phyloP scores from a whole-genome alignment of 306 rosid genomes.

The Cercis canadensis region DNA sequence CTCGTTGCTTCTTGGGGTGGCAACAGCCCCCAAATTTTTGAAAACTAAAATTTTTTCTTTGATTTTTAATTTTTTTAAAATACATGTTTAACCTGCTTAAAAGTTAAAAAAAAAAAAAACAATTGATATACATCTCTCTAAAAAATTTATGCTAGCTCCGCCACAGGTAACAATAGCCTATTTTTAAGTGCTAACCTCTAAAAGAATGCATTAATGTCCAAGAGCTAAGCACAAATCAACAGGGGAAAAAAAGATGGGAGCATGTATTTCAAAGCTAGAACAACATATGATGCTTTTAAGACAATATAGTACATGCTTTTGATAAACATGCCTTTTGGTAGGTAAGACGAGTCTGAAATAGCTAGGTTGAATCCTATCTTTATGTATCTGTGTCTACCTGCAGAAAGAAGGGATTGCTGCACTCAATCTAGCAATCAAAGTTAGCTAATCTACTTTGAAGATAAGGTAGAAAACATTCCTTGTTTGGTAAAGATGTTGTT shows the following conservation, averaged over 20 bases:
- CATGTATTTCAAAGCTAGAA: slow-evolving; percentile 26
- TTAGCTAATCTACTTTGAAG: slow-evolving; percentile 38
- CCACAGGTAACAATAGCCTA: too few relatives aligned
- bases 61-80: too few relatives aligned
- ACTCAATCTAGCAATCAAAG: slow-evolving; percentile 38
- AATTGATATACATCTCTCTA: too few relatives aligned
- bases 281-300: slow-evolving; percentile 32
- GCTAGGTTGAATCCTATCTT: background rate
- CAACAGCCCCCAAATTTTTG: too few relatives aligned
- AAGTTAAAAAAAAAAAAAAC: too few relatives aligned
- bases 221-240: background rate
- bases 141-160: too few relatives aligned
- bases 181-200: background rate
- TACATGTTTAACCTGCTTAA: too few relatives aligned
- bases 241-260: slow-evolving; percentile 9
- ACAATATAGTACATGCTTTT: slow-evolving; percentile 4
- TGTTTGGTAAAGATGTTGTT: slow-evolving; percentile 26
- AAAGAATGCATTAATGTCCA: too few relatives aligned
- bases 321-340: slow-evolving; percentile 24
- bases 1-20: too few relatives aligned
- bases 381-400: slow-evolving; percentile 11
- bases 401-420: slow-evolving; percentile 17
- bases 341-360: slow-evolving; percentile 14
- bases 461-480: slow-evolving; percentile 22
- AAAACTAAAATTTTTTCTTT: too few relatives aligned